Evolutionary conservation across 331 rosid genomes (phyloP), one percentile per base, ranked within the genome.

Genomic region (Rhamnella rubrinervis): DNA sequence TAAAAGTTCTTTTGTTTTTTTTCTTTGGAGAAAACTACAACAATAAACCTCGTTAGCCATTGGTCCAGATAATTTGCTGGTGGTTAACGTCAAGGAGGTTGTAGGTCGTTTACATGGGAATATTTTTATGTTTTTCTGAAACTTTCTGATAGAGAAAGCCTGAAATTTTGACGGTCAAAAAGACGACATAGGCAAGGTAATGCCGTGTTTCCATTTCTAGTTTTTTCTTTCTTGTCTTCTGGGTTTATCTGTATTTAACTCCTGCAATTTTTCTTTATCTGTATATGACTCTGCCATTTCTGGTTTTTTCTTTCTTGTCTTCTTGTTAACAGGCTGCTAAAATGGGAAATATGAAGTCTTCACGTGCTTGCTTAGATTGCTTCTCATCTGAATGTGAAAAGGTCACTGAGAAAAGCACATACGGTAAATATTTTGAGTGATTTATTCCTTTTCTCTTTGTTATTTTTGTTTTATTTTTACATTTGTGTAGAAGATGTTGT

Each of bases 321-420:
- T n/a, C n/a, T n/a, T n/a, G n/a, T n/a, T n/a, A n/a, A n/a, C n/a
- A n/a, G 19, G 25, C n/a, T 8, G 17, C 4, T n/a, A 60, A 71
- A 50, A 35, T 21, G 19, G 4, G 4, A 61, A 46, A 61, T 56
- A 89, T 93, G 98, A 93, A 88, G 79, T 64, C 59, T 57, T 55
- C 63, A 10, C 52, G 71, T 86, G 76, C 72, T 18, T 74, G 82
- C 66, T 26, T 18, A 18, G 1, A 16, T 71, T 90, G 96, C 74
- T 83, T 81, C 82, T 69, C 75, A 6, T 41, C 84, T 25, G 74
- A 72, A 26, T 62, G 66, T 6, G 7, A 3, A 63, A 71, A 68
- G 1, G n/a, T 58, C 67, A 67, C 8, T 25, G 55, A 75, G 17
- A 51, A 61, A 40, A 47, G 77, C 80, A 44, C 65, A 13, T 78